Evolutionary conservation across 1,284 basidiomycete species (phyloP), one percentile per base, ranked within the genome.

Genomic region (Naganishia cerealis): DNA sequence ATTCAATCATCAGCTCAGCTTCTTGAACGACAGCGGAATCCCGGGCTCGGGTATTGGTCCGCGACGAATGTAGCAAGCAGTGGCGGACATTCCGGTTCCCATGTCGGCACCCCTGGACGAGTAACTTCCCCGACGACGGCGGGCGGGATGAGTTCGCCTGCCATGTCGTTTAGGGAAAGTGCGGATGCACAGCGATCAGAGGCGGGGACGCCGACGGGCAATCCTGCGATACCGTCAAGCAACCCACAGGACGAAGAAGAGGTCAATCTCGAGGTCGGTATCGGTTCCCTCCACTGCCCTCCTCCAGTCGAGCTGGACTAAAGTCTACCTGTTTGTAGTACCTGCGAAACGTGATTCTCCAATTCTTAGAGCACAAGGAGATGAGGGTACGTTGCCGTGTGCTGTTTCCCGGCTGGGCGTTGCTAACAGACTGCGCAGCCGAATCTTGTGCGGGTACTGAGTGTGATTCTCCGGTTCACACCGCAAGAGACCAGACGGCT

Each of bases 11-110:
- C 92, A 18, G 90, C 89, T 40, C 88, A 92, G 6, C 80, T 95
- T n/a, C 83, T 96, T 36, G 94, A 96, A 75, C 85, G 87, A 58
- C 90, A 93, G 74, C 86, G 94, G 39, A 91, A 90, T 75, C 91
- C 93, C 0, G 93, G 93, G n/a, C 89, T 92, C 13, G 92, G 93
- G 5, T 95, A 94, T 78, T 95, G 92, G 91, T 85, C 87, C 52
- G 55, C 21, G 56, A 43, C 67, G 8, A 62, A 65, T 21, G 65
- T 57, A 15, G 40, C 48, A 10, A 40, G 61, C 15, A 61, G 68
- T 39, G 40, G 40, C 13, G 42, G 65, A 16, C 3, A 58, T 72
- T 15, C 55, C 13, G 56, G 70, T 58, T 26, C 70, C 66, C 21
- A 68, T 50, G 36, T 58, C 53, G 39, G 43, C 24, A 63, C 56